Conservation (phyloP, 164 flowering plant genomes). For the Vitis labrusca region DNA sequence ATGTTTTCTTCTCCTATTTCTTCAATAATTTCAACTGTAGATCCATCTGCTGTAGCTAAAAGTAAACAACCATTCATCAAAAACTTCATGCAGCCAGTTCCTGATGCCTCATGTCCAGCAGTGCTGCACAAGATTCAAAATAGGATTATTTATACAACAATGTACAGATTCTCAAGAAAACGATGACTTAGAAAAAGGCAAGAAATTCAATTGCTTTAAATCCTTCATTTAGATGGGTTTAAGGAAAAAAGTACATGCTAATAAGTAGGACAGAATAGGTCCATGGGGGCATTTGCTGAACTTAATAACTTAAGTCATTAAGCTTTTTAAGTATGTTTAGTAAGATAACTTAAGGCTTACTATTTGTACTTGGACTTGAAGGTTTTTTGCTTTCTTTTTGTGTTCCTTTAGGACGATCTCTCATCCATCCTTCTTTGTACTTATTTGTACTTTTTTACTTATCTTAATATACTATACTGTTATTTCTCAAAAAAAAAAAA, state of each 20-base stretch:
- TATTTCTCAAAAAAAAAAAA: too few relatives aligned
- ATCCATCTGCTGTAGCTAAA: constrained; percentile 53
- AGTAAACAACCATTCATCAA: constrained; percentile 58
- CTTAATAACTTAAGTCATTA: not conserved
- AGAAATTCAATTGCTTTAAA: not conserved
- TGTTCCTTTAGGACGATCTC: too few relatives aligned
- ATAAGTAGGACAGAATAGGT: too few relatives aligned
- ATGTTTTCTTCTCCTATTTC: constrained; percentile 53
- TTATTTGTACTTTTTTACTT: too few relatives aligned
- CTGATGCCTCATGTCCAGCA: constrained; percentile 60
- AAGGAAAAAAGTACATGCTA: not conserved
- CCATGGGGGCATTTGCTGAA: too few relatives aligned
- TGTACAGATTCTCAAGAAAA: not conserved
- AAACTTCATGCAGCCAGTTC: constrained; percentile 56
- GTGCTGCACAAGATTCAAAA: constrained; percentile 34
- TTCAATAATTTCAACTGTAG: constrained; percentile 47
- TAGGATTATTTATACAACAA: not conserved
- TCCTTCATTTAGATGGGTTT: not conserved
- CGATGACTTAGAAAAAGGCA: not conserved
- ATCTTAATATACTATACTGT: too few relatives aligned
- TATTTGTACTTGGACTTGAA: too few relatives aligned
- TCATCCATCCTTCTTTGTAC: too few relatives aligned
- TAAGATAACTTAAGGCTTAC: too few relatives aligned
- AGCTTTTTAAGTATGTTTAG: too few relatives aligned
- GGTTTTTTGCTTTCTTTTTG: too few relatives aligned